phyloP scores from a whole-genome alignment of 2,329 filamentous ascomycete species.

The Phialophora tarda region DNA sequence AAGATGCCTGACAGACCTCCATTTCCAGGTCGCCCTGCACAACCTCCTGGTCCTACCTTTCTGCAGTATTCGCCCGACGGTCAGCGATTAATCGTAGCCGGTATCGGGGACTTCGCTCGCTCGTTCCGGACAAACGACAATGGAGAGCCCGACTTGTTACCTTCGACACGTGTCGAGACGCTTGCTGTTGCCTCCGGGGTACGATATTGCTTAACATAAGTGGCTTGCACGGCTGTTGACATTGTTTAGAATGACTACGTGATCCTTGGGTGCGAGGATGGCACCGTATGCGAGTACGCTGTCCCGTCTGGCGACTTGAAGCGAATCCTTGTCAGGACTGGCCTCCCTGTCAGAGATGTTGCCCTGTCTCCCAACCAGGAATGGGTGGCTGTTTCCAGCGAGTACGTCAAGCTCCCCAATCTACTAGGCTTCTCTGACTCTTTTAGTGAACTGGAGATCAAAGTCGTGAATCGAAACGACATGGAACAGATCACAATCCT shows the following conservation, averaged over 20 bases:
- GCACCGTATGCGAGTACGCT: constrained; percentile 94
- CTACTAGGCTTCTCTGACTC: neutral
- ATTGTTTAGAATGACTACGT: constrained; percentile 73
- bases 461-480: constrained; percentile 82
- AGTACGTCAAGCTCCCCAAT: constrained; percentile 58
- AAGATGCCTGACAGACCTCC: constrained; percentile 39
- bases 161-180: constrained; percentile 88
- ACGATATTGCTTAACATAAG: constrained; percentile 2
- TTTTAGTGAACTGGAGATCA: constrained; percentile 78
- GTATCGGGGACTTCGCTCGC: constrained; percentile 90
- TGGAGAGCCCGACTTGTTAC: constrained; percentile 89
- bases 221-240: constrained; percentile 3
- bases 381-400: constrained; percentile 96
- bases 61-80: constrained; percentile 91
- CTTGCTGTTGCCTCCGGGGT: constrained; percentile 71
- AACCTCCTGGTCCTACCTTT: constrained; percentile 85
- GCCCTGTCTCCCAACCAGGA: constrained; percentile 78
- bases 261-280: constrained; percentile 88
- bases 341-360: constrained; percentile 85
- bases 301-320: constrained; percentile 72
- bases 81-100: constrained; percentile 83
- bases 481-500: constrained; percentile 77
- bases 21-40: constrained; percentile 36
- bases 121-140: constrained; percentile 90
- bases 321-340: constrained; percentile 78